Percentiles rank a stretch among this genome's conserved stretches.
These are phyloP conservation scores for Musa acuminata DNA, from an alignment of 176 grass and related monocot species.

Conservation along the genomic window DNA sequence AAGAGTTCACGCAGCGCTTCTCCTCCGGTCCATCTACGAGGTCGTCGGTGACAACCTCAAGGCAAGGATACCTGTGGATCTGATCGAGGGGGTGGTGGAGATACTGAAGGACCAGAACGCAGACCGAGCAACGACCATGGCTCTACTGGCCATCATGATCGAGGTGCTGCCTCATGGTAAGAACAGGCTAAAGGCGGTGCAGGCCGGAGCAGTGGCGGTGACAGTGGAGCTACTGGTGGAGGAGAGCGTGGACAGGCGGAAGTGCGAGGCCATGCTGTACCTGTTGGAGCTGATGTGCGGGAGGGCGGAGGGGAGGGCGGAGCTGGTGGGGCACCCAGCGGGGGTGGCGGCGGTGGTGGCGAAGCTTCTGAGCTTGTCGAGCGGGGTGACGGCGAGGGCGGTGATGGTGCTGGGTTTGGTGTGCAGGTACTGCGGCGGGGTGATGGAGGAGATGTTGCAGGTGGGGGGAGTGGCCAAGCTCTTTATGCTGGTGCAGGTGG, in stretches of 20 bases:
- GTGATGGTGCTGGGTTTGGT: constrained; percentile 12
- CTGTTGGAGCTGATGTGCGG: constrained; percentile 11
- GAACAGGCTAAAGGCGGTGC: background rate
- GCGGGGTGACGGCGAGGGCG: background rate
- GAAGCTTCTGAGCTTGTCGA: constrained; percentile 10
- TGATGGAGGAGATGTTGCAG: constrained; percentile 20
- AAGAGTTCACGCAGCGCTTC: background rate
- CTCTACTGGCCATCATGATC: background rate
- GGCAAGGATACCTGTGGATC: background rate
- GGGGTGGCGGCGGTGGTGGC: constrained; percentile 20
- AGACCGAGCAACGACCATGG: background rate
- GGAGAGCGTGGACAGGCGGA: constrained; percentile 9
- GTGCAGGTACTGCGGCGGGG: constrained; percentile 17
- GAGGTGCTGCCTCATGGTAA: constrained; percentile 2
- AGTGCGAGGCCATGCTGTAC: constrained; percentile 16
- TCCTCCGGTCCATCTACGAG: constrained; percentile 4
- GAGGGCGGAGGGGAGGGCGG: constrained; percentile 20
- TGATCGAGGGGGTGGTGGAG: constrained; percentile 16
- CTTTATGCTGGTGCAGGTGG: constrained; percentile 15
- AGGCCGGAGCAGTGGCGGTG: constrained; percentile 8
- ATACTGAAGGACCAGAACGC: constrained; percentile 23
- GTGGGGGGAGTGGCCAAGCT: constrained; percentile 20
- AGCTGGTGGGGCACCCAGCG: constrained; percentile 11
- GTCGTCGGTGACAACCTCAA: constrained; percentile 10
- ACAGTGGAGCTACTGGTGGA: constrained; percentile 18